Conservation (phyloP, 148 eudicot species). For the Dianthus caryophyllus region DNA sequence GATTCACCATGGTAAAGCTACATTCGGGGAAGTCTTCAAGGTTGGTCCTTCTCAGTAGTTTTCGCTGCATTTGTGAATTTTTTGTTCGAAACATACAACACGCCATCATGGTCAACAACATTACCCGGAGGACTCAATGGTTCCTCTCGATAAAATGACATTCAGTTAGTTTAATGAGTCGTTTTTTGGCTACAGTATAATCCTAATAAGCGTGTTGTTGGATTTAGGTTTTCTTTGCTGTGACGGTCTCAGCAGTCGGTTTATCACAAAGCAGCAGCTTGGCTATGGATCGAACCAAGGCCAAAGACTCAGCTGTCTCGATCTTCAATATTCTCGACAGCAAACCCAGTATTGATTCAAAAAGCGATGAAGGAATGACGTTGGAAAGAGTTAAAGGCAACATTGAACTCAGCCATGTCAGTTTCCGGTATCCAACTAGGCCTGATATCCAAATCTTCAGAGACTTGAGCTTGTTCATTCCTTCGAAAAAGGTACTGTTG, state of each 20-base stretch:
- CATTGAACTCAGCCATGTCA: conserved; percentile 54
- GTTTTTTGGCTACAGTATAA: no score
- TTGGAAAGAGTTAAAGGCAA: conserved; percentile 49
- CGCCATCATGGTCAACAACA: no score
- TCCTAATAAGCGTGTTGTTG: background rate
- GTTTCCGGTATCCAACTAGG: conserved; percentile 72
- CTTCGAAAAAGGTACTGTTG: conserved; percentile 63
- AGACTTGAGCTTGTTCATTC: conserved; percentile 63
- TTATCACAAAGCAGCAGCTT: conserved; percentile 56
- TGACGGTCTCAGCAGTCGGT: conserved; percentile 61
- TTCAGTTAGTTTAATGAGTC: no score
- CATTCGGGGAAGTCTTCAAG: conserved; percentile 71
- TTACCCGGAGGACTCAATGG: background rate
- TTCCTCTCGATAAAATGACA: no score
- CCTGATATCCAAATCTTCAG: conserved; percentile 72
- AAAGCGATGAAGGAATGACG: conserved; percentile 45
- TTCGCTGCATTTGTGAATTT: background rate
- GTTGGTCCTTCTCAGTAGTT: conserved; percentile 22
- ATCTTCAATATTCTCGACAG: conserved; percentile 71
- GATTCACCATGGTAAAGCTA: conserved; percentile 48
- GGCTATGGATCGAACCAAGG: conserved; percentile 62
- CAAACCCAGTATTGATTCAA: conserved; percentile 65
- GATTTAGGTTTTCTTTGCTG: conserved; percentile 78
- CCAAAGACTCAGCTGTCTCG: conserved; percentile 66
- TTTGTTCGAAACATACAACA: no score